A percentile compares a stretch with the other conserved stretches of the same genome.
Conservation (phyloP, 2,329 filamentous ascomycete genomes). For the Escovopsis sp. region DNA sequence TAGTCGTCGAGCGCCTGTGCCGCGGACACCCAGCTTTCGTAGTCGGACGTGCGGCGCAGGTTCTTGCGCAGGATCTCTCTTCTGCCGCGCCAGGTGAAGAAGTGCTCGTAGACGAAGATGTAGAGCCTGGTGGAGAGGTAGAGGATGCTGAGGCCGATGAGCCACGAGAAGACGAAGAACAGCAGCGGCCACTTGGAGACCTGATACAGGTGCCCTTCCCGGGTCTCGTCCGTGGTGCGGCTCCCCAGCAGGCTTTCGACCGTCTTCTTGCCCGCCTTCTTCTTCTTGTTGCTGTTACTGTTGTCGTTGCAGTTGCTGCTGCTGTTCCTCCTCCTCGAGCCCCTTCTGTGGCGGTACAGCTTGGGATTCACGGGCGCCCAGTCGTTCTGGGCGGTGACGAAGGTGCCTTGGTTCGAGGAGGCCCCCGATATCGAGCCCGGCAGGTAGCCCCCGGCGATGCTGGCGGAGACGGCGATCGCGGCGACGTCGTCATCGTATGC, state of each 20-base stretch:
- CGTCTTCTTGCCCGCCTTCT: constrained; percentile 21
- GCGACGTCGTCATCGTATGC: constrained; percentile 17
- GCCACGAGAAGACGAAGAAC: constrained; percentile 64
- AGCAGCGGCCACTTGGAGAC: constrained; percentile 88
- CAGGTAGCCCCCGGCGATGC: constrained; percentile 23
- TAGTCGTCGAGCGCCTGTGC: constrained; percentile 68
- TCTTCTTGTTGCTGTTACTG: no score
- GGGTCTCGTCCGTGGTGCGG: constrained; percentile 73
- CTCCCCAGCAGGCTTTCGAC: constrained; percentile 30
- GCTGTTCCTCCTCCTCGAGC: constrained; percentile 21
- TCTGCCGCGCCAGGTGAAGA: constrained; percentile 73
- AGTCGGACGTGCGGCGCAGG: constrained; percentile 57
- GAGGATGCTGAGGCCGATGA: constrained; percentile 50
- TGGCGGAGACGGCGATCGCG: constrained; percentile 23
- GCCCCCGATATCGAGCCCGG: constrained; percentile 7
- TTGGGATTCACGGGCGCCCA: constrained; percentile 80
- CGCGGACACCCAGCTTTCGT: constrained; percentile 68
- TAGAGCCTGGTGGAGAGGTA: constrained; percentile 79
- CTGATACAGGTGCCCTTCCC: constrained; percentile 82
- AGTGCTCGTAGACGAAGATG: constrained; percentile 84
- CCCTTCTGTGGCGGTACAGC: constrained; percentile 29
- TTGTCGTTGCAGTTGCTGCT: no score
- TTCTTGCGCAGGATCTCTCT: constrained; percentile 55
- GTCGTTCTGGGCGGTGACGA: constrained; percentile 85
- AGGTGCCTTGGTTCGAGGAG: constrained; percentile 28